Evolutionary conservation across 208 protist species (phyloP).

Genomic region (Leishmania tropica): DNA sequence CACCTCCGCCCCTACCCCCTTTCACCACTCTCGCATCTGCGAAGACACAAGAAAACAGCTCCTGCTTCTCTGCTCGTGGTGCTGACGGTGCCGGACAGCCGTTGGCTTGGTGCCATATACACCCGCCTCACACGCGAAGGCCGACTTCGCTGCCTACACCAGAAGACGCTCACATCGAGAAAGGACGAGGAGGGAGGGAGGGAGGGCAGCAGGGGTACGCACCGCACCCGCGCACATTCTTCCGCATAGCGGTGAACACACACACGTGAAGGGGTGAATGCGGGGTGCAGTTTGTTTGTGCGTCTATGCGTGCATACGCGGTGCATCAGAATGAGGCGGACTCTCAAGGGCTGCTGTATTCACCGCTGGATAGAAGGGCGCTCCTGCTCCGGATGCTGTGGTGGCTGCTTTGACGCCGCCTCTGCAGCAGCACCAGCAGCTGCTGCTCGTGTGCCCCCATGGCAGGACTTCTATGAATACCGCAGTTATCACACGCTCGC

Average conservation of each 20-base stretch:
- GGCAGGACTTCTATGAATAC: not conserved
- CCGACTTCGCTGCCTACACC: not conserved
- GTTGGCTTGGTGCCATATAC: not conserved
- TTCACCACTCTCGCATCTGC: not conserved
- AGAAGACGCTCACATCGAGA: not conserved
- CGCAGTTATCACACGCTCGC: not conserved
- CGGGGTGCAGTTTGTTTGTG: not conserved
- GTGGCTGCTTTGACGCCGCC: not conserved
- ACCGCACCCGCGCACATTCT: not conserved
- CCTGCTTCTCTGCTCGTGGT: not conserved
- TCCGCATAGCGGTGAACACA: not conserved
- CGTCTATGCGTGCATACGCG: not conserved
- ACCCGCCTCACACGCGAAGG: not conserved
- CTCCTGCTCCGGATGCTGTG: not conserved
- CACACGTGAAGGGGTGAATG: not conserved
- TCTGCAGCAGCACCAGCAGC: not conserved
- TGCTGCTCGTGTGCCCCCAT: not conserved
- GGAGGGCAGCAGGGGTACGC: not conserved
- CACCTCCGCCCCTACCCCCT: not conserved
- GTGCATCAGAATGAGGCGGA: not conserved
- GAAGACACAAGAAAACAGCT: not conserved
- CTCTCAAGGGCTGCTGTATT: too few relatives aligned
- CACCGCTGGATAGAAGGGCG: not conserved
- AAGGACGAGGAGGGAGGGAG: not conserved
- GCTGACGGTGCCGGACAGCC: not conserved